Base-by-base conservation (phyloP, 177 flowering plant species). In the Telopea speciosissima region DNA sequence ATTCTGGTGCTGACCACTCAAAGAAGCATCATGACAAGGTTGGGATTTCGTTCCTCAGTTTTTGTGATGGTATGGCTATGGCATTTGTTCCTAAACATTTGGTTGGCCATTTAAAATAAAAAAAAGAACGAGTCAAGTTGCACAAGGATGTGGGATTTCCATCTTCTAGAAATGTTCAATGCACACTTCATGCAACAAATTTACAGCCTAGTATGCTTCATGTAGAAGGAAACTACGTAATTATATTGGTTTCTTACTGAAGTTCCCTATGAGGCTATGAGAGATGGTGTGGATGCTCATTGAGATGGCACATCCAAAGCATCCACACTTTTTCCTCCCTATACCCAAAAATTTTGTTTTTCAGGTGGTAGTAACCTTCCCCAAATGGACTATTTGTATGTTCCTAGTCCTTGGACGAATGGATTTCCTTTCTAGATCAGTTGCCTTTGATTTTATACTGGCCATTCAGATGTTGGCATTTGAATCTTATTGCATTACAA, bases 21-120 rank as follows among this genome's bases (percentile, higher is more conserved):
- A 88, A 84, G 77, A 92, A 85, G 68, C 90, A 87, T 74, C 90
- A 87, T 74, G 98, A 93, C 13, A 91, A 90, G 96, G 94, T 91
- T 72, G 56, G 78, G 23, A 54, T 66, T 19, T 21, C 60, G 28
- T 67, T 44, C 23, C 0, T 60, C 40, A 5, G 10, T 49, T 66
- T 21, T 17, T 65, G 36, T 21, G 17, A 61, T 63, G 14, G 54
- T 16, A 49, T 44, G 49, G 49, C 5, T 16, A 49, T 44, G 49
- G 49, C 5, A 36, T 49, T 49, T 49, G 54, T 49, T 49, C 11
- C 19, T 49, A 49, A 12, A 16, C 54, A 12, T 11, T 49, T 49
- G 28, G 21, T 44, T 42, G 19, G 19, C 23, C 45, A 21, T 3
- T 44, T 44, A 17, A 44, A 21, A 14, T 17, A 12, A 5, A 36